These are phyloP conservation scores for Bimuria novae-zelandiae DNA, from an alignment of 2,329 filamentous ascomycete species.

Conservation along the genomic window DNA sequence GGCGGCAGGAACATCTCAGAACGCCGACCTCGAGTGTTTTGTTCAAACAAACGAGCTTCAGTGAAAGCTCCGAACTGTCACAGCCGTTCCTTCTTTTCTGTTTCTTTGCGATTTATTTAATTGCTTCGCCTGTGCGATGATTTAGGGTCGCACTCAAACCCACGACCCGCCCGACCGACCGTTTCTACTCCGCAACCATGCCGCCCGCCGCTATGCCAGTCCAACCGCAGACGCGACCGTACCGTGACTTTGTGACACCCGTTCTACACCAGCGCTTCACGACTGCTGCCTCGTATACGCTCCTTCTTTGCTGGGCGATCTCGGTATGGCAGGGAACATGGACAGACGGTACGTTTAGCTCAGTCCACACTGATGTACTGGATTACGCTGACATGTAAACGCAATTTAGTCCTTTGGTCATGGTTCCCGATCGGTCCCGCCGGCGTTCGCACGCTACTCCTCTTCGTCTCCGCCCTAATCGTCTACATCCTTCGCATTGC, in stretches of 20 bases:
- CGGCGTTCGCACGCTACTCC: constrained; percentile 72
- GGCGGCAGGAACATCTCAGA: constrained; percentile 20
- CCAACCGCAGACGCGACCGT: constrained; percentile 60
- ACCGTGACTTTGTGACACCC: constrained; percentile 90
- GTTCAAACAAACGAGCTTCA: constrained; percentile 16
- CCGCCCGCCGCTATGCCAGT: constrained; percentile 17
- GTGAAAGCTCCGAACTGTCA: not conserved
- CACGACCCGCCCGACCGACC: constrained; percentile 4
- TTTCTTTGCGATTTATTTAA: not conserved
- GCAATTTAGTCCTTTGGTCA: constrained; percentile 73
- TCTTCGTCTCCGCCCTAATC: constrained; percentile 76
- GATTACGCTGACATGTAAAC: constrained; percentile 19
- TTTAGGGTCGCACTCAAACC: constrained; percentile 11
- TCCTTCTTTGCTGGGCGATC: constrained; percentile 73
- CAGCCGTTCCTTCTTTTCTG: constrained; percentile 1
- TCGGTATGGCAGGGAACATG: constrained; percentile 71
- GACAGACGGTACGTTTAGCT: constrained; percentile 62
- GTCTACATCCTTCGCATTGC: constrained; percentile 86
- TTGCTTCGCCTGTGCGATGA: not conserved
- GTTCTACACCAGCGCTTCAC: constrained; percentile 86
- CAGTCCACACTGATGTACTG: not conserved
- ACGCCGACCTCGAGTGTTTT: constrained; percentile 34
- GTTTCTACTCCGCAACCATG: constrained; percentile 24
- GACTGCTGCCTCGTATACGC: constrained; percentile 70
- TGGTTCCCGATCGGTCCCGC: constrained; percentile 82